These are phyloP conservation scores for Coemansia sp. DNA, from an alignment of 192 early-diverging fungal species.

Conservation along the genomic window DNA sequence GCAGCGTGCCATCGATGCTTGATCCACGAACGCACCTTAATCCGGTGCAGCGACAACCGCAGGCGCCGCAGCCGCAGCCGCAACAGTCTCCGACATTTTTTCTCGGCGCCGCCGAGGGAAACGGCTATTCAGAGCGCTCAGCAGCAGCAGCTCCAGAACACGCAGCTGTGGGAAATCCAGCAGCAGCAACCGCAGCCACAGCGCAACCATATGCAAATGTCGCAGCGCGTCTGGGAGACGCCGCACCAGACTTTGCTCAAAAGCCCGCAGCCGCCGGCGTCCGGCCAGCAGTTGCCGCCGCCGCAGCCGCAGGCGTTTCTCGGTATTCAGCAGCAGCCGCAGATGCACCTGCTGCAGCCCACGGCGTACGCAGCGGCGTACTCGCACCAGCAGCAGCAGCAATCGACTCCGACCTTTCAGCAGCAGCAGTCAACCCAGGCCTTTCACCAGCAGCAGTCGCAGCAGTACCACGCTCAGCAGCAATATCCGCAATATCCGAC, in stretches of 20 bases:
- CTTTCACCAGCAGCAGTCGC: slow-evolving; percentile 19
- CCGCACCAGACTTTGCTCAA: slow-evolving; percentile 34
- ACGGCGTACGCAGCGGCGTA: slow-evolving; percentile 33
- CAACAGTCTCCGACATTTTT: slow-evolving; percentile 54
- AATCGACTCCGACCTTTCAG: slow-evolving; percentile 14
- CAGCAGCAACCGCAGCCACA: slow-evolving; percentile 35
- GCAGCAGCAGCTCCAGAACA: slow-evolving; percentile 30
- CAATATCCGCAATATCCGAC: slow-evolving; percentile 49
- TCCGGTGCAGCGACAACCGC: slow-evolving; percentile 28
- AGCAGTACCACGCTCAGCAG: slow-evolving; percentile 31
- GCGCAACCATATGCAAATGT: slow-evolving; percentile 28
- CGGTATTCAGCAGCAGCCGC: slow-evolving; percentile 23
- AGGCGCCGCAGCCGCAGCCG: slow-evolving; percentile 33
- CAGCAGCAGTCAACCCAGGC: slow-evolving; percentile 18
- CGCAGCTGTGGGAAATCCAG: slow-evolving; percentile 29
- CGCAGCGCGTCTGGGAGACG: slow-evolving; percentile 29
- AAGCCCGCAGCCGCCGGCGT: slow-evolving; percentile 24
- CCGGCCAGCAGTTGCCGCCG: slow-evolving; percentile 15
- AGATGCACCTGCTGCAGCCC: slow-evolving; percentile 9
- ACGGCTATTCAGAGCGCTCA: slow-evolving; percentile 52
- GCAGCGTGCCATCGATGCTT: slow-evolving; percentile 21
- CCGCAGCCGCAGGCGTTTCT: slow-evolving; percentile 33
- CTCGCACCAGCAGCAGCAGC: slow-evolving; percentile 31
- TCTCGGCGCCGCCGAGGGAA: slow-evolving; percentile 58
- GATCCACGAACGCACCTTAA: slow-evolving; percentile 28